phyloP scores from a whole-genome alignment of 106 monocot species.

The Ottelia alismoides region DNA sequence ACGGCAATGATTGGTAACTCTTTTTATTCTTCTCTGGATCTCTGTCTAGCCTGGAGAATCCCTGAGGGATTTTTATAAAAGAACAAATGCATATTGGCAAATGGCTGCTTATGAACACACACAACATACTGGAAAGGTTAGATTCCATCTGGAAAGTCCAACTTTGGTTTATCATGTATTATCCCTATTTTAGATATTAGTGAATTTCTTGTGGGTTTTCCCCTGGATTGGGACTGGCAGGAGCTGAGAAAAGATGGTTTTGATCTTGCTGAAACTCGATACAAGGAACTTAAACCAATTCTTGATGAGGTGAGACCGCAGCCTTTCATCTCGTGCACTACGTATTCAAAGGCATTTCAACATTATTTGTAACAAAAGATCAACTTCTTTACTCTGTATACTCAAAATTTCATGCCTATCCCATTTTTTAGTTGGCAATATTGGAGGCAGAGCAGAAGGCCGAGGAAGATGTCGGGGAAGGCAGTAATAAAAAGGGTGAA shows the following conservation, averaged over 20 bases:
- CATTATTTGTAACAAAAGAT: neutral
- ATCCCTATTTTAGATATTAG: neutral
- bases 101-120: slow-evolving; percentile 99
- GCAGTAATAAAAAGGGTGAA: slow-evolving; percentile 18
- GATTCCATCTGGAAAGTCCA: neutral
- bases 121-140: slow-evolving; percentile 98
- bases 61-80: slow-evolving; percentile 80
- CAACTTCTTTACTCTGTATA: too few relatives aligned
- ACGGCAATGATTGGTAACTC: too few relatives aligned
- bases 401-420: too few relatives aligned
- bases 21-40: too few relatives aligned
- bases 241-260: slow-evolving; percentile 98
- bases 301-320: slow-evolving; percentile 70
- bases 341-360: neutral
- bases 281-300: slow-evolving; percentile 89
- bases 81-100: slow-evolving; percentile 91
- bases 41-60: slow-evolving; percentile 99
- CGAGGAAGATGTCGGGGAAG: slow-evolving; percentile 46
- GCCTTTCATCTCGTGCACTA: too few relatives aligned
- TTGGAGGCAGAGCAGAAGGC: slow-evolving; percentile 79
- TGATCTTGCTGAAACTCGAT: slow-evolving; percentile 92
- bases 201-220: neutral
- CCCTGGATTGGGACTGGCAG: slow-evolving; percentile 18
- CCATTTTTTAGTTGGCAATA: slow-evolving; percentile 36
- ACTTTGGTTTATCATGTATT: neutral